Percentiles rank a stretch among this genome's conserved stretches.
These are phyloP conservation scores for Trichoderma harzianum DNA, from an alignment of 2,329 filamentous ascomycete species.

Conservation along the genomic window DNA sequence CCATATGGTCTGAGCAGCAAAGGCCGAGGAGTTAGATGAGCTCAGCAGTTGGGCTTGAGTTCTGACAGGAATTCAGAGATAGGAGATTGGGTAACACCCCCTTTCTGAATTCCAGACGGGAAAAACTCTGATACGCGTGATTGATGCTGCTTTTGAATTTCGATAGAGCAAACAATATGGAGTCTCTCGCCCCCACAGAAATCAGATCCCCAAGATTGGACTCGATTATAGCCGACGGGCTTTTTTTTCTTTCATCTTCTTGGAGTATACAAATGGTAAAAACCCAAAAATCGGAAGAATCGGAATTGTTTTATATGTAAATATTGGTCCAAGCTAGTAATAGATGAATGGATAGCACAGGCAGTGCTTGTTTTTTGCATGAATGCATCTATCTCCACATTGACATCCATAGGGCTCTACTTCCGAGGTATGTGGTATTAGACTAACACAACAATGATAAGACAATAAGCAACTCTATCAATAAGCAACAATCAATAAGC, in stretches of 20 bases:
- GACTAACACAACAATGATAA: not conserved
- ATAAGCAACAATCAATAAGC: no score
- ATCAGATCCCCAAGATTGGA: not conserved
- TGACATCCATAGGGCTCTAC: not conserved
- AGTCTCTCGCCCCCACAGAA: not conserved
- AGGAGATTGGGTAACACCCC: not conserved
- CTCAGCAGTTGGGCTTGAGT: not conserved
- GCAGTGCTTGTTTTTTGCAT: not conserved
- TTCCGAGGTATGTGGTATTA: not conserved
- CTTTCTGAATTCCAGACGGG: not conserved
- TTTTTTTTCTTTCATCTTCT: not conserved
- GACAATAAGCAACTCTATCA: not conserved
- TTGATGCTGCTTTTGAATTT: not conserved
- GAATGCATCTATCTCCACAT: not conserved
- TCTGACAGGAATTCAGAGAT: not conserved
- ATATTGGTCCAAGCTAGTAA: slow-evolving; percentile 1
- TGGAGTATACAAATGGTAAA: slow-evolving; percentile 5
- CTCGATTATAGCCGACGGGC: not conserved
- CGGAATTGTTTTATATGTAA: not conserved
- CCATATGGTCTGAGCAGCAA: not conserved
- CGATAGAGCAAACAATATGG: not conserved
- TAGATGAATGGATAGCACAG: slow-evolving; percentile 1
- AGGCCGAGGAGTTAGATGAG: not conserved
- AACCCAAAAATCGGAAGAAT: not conserved
- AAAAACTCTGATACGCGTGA: not conserved